phyloP scores from a whole-genome alignment of 371 early-diverging fungal genomes.

The Mucor plumbeus region DNA sequence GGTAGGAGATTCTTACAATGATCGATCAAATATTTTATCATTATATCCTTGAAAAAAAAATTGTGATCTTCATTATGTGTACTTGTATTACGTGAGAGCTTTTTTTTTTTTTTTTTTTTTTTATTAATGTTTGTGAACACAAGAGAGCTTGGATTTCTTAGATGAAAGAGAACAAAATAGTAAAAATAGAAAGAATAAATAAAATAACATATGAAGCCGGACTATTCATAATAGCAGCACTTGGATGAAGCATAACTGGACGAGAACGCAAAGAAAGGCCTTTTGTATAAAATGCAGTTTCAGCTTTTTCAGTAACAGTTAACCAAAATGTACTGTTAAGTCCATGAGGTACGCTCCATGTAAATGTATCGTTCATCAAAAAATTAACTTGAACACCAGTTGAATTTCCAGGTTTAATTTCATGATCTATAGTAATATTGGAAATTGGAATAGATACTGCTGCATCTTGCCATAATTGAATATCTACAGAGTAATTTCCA shows the following conservation, averaged over 20 bases:
- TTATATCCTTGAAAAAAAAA: neutral
- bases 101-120: neutral
- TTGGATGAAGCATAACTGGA: constrained; percentile 34
- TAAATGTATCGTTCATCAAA: constrained; percentile 27
- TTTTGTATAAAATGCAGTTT: constrained; percentile 13
- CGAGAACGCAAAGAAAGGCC: constrained; percentile 26
- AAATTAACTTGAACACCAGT: constrained; percentile 24
- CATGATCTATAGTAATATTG: constrained; percentile 23
- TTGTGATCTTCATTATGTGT: constrained; percentile 5
- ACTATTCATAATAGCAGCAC: constrained; percentile 16
- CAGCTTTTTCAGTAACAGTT: constrained; percentile 25
- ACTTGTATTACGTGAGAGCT: neutral
- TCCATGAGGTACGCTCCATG: constrained; percentile 36
- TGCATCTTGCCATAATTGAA: constrained; percentile 33
- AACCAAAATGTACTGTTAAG: constrained; percentile 34
- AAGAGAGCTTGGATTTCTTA: neutral
- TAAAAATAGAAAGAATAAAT: neutral
- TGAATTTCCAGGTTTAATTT: constrained; percentile 32
- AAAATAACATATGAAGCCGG: constrained; percentile 1
- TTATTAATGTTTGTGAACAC: neutral
- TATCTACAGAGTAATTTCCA: constrained; percentile 37
- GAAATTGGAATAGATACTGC: constrained; percentile 21
- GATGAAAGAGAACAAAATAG: neutral
- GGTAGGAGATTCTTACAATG: neutral
- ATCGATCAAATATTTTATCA: neutral